Conservation (phyloP, 805 yeast genomes). For the Cyberlindnera xishuangbannaensis region DNA sequence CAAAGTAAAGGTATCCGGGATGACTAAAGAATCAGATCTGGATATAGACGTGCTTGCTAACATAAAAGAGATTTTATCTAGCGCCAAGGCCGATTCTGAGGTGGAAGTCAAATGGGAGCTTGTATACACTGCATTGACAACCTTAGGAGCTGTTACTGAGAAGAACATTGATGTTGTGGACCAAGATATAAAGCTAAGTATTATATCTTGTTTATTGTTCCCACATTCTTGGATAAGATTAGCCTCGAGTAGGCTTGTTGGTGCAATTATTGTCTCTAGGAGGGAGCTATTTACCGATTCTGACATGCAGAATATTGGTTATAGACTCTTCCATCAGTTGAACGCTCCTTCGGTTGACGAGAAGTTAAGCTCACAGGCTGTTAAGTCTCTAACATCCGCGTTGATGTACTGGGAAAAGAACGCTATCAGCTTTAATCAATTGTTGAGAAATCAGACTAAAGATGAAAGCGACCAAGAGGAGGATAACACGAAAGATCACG, state of each 20-base stretch:
- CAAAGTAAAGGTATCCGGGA: conserved; percentile 37
- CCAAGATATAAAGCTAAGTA: conserved; percentile 30
- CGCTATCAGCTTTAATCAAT: conserved; percentile 29
- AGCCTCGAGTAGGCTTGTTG: conserved; percentile 53
- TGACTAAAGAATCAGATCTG: conserved; percentile 37
- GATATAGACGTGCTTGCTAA: conserved; percentile 35
- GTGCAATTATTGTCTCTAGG: conserved; percentile 40
- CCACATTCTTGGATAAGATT: conserved; percentile 93
- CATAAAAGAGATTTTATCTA: conserved; percentile 30
- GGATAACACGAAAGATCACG: conserved; percentile 23
- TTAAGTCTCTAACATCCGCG: conserved; percentile 60
- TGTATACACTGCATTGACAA: conserved; percentile 59
- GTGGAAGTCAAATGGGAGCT: conserved; percentile 66
- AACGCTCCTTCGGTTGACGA: conserved; percentile 72
- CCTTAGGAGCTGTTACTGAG: conserved; percentile 39
- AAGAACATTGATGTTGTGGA: conserved; percentile 25
- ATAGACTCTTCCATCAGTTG: conserved; percentile 67
- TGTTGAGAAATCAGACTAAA: conserved; percentile 14
- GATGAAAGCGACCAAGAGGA: conserved; percentile 21
- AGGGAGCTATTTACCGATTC: conserved; percentile 32
- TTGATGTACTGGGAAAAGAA: conserved; percentile 53
- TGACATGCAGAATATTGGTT: conserved; percentile 62
- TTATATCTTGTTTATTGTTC: conserved; percentile 55
- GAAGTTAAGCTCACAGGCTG: conserved; percentile 54
- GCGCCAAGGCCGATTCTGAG: conserved; percentile 33